A percentile compares a stretch with the other conserved stretches of the same genome.
Conservation (phyloP, 495 filamentous ascomycete genomes). For the Daldinia loculata region DNA sequence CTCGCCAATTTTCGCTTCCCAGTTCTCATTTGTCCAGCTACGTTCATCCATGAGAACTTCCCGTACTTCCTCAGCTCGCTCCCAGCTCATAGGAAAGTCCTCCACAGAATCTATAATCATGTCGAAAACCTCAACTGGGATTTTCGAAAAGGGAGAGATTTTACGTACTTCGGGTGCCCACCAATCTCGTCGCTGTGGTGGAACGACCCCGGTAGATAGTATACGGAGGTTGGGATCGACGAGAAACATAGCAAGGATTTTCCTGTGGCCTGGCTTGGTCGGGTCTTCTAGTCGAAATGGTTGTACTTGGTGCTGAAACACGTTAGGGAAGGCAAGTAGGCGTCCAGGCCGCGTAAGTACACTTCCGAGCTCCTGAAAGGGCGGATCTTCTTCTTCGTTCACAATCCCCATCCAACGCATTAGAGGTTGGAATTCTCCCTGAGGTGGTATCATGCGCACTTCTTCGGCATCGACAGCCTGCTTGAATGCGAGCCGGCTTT, state of each 20-base stretch:
- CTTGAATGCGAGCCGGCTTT: slow-evolving; percentile 62
- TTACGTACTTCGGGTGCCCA: slow-evolving; percentile 47
- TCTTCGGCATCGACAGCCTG: slow-evolving; percentile 42
- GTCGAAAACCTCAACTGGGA: slow-evolving; percentile 43
- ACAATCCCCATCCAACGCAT: slow-evolving; percentile 36
- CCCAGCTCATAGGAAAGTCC: slow-evolving; percentile 39
- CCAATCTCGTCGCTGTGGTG: slow-evolving; percentile 61
- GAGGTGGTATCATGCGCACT: slow-evolving; percentile 27
- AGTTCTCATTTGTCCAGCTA: not conserved
- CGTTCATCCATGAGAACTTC: slow-evolving; percentile 38
- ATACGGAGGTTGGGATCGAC: slow-evolving; percentile 63
- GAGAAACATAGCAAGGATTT: slow-evolving; percentile 66
- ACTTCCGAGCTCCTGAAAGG: slow-evolving; percentile 48
- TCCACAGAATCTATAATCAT: slow-evolving; percentile 32
- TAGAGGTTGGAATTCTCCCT: slow-evolving; percentile 35
- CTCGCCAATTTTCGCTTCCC: not conserved
- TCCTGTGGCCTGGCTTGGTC: slow-evolving; percentile 61
- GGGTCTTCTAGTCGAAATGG: slow-evolving; percentile 59
- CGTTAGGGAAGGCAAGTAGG: slow-evolving; percentile 54
- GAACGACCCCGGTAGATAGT: slow-evolving; percentile 64
- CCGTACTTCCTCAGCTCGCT: slow-evolving; percentile 30
- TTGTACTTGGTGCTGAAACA: slow-evolving; percentile 59
- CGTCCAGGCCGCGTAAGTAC: slow-evolving; percentile 48
- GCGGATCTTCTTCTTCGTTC: slow-evolving; percentile 20
- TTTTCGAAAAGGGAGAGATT: not conserved